Evolutionary conservation across 2,329 filamentous ascomycete genomes (phyloP).

Genomic region (Magnaporthiopsis incrustans): DNA sequence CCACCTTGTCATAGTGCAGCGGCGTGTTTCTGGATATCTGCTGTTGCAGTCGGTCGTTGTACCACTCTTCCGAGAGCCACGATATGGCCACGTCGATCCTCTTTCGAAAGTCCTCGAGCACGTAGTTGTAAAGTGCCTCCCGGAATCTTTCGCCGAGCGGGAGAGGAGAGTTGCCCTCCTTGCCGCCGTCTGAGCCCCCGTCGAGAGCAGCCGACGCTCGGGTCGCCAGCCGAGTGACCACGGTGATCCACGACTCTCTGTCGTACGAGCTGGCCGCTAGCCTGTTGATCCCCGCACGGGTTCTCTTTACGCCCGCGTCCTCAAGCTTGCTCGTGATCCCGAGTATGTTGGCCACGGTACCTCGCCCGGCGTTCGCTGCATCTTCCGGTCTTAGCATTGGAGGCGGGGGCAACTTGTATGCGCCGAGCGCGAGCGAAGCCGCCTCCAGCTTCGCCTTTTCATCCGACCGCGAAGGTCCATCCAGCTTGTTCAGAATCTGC

Average conservation of each 20-base stretch:
- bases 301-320: constrained; percentile 52
- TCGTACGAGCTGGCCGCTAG: constrained; percentile 79
- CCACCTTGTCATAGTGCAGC: constrained; percentile 71
- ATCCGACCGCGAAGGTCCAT: constrained; percentile 55
- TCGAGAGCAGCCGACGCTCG: constrained; percentile 66
- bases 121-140: constrained; percentile 72
- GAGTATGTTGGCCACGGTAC: constrained; percentile 70
- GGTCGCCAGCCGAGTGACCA: constrained; percentile 79
- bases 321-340: constrained; percentile 68
- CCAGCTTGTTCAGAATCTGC: constrained; percentile 69
- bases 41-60: constrained; percentile 61
- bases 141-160: constrained; percentile 57
- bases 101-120: constrained; percentile 84
- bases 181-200: constrained; percentile 41
- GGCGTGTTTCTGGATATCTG: constrained; percentile 36
- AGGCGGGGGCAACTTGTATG: constrained; percentile 73
- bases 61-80: constrained; percentile 98
- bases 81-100: constrained; percentile 85
- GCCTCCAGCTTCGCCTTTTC: constrained; percentile 31
- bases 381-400: constrained; percentile 64
- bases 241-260: constrained; percentile 82
- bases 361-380: constrained; percentile 64
- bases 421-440: constrained; percentile 56
- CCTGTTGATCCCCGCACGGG: constrained; percentile 69
- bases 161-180: constrained; percentile 22